phyloP scores from a whole-genome alignment of 345 rosid species.

The Triadica sebifera region DNA sequence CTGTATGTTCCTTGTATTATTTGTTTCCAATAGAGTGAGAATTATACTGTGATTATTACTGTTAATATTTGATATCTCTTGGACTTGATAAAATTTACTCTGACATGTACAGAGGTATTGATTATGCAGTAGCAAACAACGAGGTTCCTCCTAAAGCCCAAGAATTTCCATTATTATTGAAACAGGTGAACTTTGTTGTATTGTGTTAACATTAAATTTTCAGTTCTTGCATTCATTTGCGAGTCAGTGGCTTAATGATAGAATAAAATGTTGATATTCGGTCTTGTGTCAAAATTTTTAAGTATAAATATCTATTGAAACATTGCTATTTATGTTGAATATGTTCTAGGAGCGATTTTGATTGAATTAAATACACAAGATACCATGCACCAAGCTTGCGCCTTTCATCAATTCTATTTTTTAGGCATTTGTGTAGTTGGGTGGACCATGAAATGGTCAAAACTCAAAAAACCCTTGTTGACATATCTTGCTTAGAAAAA shows the following conservation, averaged over 20 bases:
- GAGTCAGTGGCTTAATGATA: background rate
- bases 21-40: background rate
- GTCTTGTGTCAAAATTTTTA: background rate
- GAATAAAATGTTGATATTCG: background rate
- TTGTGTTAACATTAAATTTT: background rate
- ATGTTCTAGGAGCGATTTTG: background rate
- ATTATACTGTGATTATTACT: background rate
- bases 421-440: too few relatives aligned
- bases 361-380: background rate
- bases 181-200: constrained; percentile 45
- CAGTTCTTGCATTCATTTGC: background rate
- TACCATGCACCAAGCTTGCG: background rate
- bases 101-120: constrained; percentile 72
- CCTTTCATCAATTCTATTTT: background rate
- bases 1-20: background rate
- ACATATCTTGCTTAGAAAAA: background rate
- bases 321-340: background rate
- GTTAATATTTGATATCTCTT: background rate
- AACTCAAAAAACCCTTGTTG: too few relatives aligned
- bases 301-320: background rate
- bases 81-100: constrained; percentile 10
- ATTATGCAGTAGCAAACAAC: constrained; percentile 75
- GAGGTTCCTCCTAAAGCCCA: constrained; percentile 53
- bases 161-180: constrained; percentile 58
- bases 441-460: too few relatives aligned